Conservation (phyloP, 805 yeast genomes). For the Vanderwaltozyma yarrowii region DNA sequence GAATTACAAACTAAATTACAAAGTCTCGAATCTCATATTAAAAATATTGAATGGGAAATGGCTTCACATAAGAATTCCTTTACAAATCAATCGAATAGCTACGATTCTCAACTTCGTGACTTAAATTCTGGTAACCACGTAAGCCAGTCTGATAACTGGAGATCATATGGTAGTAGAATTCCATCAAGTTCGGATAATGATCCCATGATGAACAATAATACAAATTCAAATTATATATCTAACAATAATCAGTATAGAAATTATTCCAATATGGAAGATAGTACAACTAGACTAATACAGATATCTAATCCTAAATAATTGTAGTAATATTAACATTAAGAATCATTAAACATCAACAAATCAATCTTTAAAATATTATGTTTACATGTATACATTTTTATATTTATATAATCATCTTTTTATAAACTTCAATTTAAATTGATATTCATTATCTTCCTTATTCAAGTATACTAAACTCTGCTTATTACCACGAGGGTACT, state of each 20-base stretch:
- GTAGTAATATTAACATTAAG: too few relatives aligned
- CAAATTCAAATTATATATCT: background rate
- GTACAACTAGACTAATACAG: background rate
- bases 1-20: conserved; percentile 10
- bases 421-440: conserved; percentile 31
- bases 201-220: background rate
- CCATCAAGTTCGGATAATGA: background rate
- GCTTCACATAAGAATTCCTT: background rate
- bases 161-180: background rate
- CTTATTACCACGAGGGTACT: conserved; percentile 33
- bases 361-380: background rate
- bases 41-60: conserved; percentile 7
- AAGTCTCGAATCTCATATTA: conserved; percentile 10
- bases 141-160: background rate
- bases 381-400: too few relatives aligned
- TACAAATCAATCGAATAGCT: conserved; percentile 2
- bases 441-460: conserved; percentile 29
- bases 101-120: background rate
- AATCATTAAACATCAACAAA: too few relatives aligned
- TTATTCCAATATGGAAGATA: background rate
- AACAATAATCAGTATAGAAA: background rate
- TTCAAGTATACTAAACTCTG: conserved; percentile 38
- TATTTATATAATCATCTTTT: conserved; percentile 1
- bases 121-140: background rate
- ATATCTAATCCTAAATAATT: background rate